Evolutionary conservation across 2,329 filamentous ascomycete species (phyloP), one percentile per base, ranked within the genome.

Genomic region (Alternaria arborescens): DNA sequence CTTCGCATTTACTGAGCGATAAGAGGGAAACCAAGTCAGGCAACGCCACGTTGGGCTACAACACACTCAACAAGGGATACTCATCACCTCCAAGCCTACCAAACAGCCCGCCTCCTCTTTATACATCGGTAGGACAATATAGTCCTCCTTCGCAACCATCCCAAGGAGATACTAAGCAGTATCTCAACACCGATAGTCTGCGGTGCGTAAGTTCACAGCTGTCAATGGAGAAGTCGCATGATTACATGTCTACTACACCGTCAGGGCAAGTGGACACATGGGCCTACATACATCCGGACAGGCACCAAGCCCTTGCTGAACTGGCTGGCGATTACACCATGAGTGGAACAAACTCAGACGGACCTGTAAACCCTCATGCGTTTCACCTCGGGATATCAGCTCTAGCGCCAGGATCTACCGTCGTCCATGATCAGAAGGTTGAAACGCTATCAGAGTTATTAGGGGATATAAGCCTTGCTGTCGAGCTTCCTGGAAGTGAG

Each of bases 351-450:
- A 71, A 71, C 36, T 26, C 58, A 3, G 43, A 57, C n/a, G 66
- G 68, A 1, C 68, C 68, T 3, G 67, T 71, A 0, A 65, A 71
- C 20, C 68, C 68, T 28, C 65, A 59, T 24, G 66, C 68, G 5
- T 54, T 53, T 3, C 51, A 66, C 8, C 50, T 22, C n/a, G 22
- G 48, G 2, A 34, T 24, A 28, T 20, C 53, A 4, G 22, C 10
- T 8, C 14, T 16, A 36, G 28, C 18, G 2, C 6, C 12, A 32
- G 10, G 22, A 10, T n/a, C 12, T 10, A 6, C 22, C 5, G 16
- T 40, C 24, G 5, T 5, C 28, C 18, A 36, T 5, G 30, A 48
- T 14, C 36, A 11, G 20, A 32, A 52, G 4, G 7, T 14, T 11
- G 56, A 50, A 5, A 51, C 32, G 7, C 30, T 66, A 8, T 44